Percentiles rank a stretch among this genome's conserved stretches.
phyloP scores from a whole-genome alignment of 2,329 filamentous ascomycete genomes.

The Neurospora sp. region DNA sequence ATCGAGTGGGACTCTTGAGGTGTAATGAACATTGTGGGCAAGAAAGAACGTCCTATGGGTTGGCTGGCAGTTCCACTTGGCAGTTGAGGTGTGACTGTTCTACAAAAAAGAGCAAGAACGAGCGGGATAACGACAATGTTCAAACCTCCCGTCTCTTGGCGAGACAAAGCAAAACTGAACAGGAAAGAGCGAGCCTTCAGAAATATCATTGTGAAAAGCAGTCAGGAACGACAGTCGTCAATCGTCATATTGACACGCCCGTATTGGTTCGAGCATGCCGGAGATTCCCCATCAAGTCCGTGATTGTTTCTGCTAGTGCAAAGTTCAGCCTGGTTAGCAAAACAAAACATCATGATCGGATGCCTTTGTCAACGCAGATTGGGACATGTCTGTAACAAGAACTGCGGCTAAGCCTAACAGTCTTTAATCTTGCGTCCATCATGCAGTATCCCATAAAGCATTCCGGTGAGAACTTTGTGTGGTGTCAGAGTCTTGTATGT shows the following conservation, averaged over 20 bases:
- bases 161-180: not conserved
- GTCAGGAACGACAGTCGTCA: not conserved
- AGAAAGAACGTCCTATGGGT: not conserved
- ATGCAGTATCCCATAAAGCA: not conserved
- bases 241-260: not conserved
- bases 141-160: not conserved
- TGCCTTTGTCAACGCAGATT: not conserved
- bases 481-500: not conserved
- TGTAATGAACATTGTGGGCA: not conserved
- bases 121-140: not conserved
- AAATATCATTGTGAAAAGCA: not conserved
- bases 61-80: not conserved
- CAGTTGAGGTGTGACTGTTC: not conserved
- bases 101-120: not conserved
- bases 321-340: not conserved
- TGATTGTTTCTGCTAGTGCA: not conserved
- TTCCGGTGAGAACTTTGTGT: not conserved
- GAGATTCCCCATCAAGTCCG: not conserved
- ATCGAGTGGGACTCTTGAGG: conserved; percentile 11
- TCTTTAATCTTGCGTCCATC: not conserved
- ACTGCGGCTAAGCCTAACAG: not conserved
- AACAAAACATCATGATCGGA: not conserved
- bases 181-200: not conserved
- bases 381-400: not conserved
- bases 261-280: not conserved